Base-by-base conservation (phyloP, 2,329 filamentous ascomycete genomes). In the Colletotrichum salicis region DNA sequence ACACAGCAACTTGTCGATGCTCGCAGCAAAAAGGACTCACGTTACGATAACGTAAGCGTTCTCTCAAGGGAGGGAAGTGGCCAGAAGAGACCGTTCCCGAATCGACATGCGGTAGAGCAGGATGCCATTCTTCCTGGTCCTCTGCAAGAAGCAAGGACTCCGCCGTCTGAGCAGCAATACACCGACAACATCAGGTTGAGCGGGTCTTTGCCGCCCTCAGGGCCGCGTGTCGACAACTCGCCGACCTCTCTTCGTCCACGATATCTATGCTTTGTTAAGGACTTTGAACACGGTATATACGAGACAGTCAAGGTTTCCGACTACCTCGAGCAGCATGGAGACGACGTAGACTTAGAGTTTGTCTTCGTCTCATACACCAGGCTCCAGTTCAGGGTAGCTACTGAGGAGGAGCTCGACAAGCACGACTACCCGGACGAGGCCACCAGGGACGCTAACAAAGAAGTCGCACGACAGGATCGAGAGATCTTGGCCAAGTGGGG, bases 341-440 rank as follows among this genome's bases (percentile, higher is more conserved):
- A 74, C 29, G 55, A 78, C 22, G 63, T 69, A 1, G 72, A 77
- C 19, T 73, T 80, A 5, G 77, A 77, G 15, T 84, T 84, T 52
- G 74, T 85, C 4, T 83, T 85, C 62, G 75, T 85, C 13, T 81
- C 80, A 0, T 85, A 84, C 68, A 84, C 83, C 0, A 77, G 79
- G 6, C 76, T 79, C 57, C 83, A 85, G 56, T 85, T 85, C 45
- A 71, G 73, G 13, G 74, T 78, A 37, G 74, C 75, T 75, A 80
- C 75, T 0, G 73, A 75, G 5, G 54, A 72, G 5, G 75, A 77
- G 54, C 37, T 59, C 57, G 27, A 45, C 64, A 71, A 56, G 19
- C 71, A 70, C 12, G 19, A 54, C 0, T 74, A 74, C 7, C 68
- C 67, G 2, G 67, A 77, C 27, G 74, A 76, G 24, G 67, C 65